These are phyloP conservation scores for Aquilaria agallochum DNA, from an alignment of 441 rosid genomes.

Conservation along the genomic window DNA sequence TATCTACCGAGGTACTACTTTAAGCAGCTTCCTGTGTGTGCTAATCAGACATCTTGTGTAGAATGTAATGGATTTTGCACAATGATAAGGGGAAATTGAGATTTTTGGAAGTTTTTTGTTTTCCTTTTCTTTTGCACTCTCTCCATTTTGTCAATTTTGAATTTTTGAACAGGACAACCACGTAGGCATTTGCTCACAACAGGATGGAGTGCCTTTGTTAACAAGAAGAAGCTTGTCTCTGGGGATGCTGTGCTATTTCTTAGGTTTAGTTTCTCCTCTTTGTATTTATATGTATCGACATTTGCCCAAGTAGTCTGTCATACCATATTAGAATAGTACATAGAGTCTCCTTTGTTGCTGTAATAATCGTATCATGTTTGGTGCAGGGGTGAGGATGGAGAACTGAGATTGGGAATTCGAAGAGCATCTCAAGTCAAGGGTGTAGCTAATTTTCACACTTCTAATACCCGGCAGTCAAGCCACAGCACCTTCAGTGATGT, in stretches of 20 bases:
- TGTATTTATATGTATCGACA: not conserved
- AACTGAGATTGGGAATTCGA: conserved; percentile 80
- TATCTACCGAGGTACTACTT: conserved; percentile 67
- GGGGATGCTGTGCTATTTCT: conserved; percentile 99
- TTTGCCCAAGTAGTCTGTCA: not conserved
- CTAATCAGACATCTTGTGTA: not conserved
- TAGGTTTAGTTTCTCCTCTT: conserved; percentile 40
- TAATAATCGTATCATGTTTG: conserved; percentile 6
- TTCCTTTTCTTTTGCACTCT: not conserved
- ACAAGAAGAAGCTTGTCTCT: conserved; percentile 93
- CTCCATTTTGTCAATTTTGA: not conserved
- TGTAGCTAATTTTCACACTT: conserved; percentile 40
- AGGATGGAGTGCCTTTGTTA: conserved; percentile 98
- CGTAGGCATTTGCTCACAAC: conserved; percentile 97
- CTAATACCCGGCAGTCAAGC: conserved; percentile 43
- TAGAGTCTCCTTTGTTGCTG: conserved; percentile 2
- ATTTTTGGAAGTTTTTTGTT: not conserved
- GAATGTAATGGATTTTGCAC: too few relatives aligned
- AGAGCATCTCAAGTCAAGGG: conserved; percentile 80
- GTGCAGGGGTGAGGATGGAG: conserved; percentile 87
- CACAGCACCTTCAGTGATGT: conserved; percentile 57
- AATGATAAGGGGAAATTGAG: too few relatives aligned
- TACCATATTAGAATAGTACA: too few relatives aligned
- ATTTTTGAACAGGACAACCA: conserved; percentile 70
- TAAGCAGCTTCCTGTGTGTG: not conserved